These are phyloP conservation scores for Globisporangium nunn DNA, from an alignment of 352 stramenopile genomes.

Conservation along the genomic window DNA sequence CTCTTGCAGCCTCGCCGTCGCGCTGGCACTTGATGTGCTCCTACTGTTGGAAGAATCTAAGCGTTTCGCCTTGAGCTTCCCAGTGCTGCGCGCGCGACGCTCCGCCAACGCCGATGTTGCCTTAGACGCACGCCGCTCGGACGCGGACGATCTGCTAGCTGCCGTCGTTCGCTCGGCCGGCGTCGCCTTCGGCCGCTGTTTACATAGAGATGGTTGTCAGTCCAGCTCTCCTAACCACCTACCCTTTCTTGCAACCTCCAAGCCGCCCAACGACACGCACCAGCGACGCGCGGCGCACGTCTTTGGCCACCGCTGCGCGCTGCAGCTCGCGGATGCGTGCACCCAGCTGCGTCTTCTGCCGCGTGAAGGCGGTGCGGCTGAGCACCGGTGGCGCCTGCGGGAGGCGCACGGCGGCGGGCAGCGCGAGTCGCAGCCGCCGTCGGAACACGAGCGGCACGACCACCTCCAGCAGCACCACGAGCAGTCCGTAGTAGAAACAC, in stretches of 20 bases:
- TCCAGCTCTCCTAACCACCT: too few relatives aligned
- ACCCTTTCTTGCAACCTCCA: neutral
- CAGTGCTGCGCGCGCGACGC: neutral
- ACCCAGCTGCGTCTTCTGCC: constrained; percentile 29
- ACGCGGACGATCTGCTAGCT: neutral
- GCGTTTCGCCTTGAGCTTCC: neutral
- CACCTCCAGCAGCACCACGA: constrained; percentile 45
- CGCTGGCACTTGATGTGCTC: neutral
- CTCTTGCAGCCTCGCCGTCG: neutral
- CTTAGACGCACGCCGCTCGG: neutral
- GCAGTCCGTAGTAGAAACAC: constrained; percentile 48
- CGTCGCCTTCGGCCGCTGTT: neutral
- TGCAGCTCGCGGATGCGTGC: constrained; percentile 31
- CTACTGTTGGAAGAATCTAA: neutral
- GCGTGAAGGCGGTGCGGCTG: constrained; percentile 32
- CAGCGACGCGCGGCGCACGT: neutral
- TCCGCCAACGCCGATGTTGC: neutral
- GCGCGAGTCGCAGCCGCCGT: constrained; percentile 39
- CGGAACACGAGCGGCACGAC: constrained; percentile 44
- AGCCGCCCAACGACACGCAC: neutral
- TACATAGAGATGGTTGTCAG: neutral
- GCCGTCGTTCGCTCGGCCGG: neutral
- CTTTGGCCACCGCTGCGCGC: constrained; percentile 8
- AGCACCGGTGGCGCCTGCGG: constrained; percentile 18
- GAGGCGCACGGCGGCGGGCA: constrained; percentile 18